Evolutionary conservation across 768 basidiomycete genomes (phyloP).

Genomic region (Sporobolomyces roseus): DNA sequence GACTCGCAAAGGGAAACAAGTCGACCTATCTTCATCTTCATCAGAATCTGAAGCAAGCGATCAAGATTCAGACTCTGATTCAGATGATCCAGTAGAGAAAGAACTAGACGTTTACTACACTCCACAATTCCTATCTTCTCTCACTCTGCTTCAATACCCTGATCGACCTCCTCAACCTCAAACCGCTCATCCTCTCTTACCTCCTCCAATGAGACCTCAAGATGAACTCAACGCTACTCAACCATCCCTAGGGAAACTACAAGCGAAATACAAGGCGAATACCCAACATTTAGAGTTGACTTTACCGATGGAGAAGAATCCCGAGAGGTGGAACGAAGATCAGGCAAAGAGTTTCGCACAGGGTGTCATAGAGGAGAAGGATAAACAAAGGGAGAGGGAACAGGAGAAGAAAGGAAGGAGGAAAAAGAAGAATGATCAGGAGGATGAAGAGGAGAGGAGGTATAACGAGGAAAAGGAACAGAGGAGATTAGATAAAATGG

Average conservation of each 20-base stretch:
- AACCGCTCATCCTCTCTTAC: slow-evolving; percentile 43
- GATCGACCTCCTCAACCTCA: slow-evolving; percentile 42
- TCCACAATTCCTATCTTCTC: slow-evolving; percentile 40
- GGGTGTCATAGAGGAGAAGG: slow-evolving; percentile 34
- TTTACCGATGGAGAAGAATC: slow-evolving; percentile 41
- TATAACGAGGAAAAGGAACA: slow-evolving; percentile 29
- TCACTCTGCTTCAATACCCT: slow-evolving; percentile 47
- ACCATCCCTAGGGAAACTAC: slow-evolving; percentile 21
- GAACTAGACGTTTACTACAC: slow-evolving; percentile 46
- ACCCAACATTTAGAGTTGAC: slow-evolving; percentile 45
- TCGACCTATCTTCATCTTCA: neutral
- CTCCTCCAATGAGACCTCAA: slow-evolving; percentile 37
- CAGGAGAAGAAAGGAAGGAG: slow-evolving; percentile 28
- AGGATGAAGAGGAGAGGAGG: slow-evolving; percentile 20
- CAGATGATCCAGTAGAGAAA: slow-evolving; percentile 43
- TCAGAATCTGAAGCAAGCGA: neutral
- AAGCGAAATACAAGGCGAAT: slow-evolving; percentile 43
- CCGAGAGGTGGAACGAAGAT: slow-evolving; percentile 42
- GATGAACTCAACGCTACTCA: slow-evolving; percentile 29
- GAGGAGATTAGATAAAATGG: slow-evolving; percentile 40
- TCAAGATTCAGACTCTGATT: slow-evolving; percentile 10
- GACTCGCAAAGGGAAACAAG: neutral
- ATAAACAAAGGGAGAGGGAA: slow-evolving; percentile 26
- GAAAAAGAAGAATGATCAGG: slow-evolving; percentile 26
- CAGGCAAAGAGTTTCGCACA: slow-evolving; percentile 37